A percentile compares a stretch with the other conserved stretches of the same genome.
Evolutionary conservation across 345 rosid genomes (phyloP).

Genomic region (Eucalyptus grandis): DNA sequence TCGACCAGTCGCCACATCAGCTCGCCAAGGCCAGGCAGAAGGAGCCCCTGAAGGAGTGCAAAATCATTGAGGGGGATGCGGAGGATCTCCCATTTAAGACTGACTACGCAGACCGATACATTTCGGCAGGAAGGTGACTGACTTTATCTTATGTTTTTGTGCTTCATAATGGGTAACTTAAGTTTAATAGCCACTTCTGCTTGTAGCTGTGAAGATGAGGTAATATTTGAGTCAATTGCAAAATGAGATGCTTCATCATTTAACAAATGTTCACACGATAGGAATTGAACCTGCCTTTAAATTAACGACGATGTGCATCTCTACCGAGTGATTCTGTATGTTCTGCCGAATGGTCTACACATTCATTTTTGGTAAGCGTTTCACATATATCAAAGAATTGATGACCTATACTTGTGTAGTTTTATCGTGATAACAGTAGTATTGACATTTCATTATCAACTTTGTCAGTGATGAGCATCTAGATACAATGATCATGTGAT

Average conservation of each 20-base stretch:
- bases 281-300: not conserved
- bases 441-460: not conserved
- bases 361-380: not conserved
- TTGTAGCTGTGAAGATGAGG: not conserved
- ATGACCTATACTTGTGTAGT: not conserved
- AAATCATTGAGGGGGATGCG: constrained; percentile 88
- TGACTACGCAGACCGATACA: constrained; percentile 92
- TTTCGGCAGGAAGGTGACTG: constrained; percentile 88
- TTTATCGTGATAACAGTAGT: not conserved
- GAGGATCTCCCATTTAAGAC: constrained; percentile 87
- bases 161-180: not conserved
- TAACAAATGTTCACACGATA: not conserved
- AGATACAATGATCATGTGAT: not conserved
- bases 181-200: not conserved
- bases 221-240: not conserved
- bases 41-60: constrained; percentile 94
- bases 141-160: not conserved
- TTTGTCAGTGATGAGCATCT: not conserved
- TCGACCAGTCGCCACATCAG: constrained; percentile 99
- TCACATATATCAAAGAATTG: not conserved
- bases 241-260: not conserved
- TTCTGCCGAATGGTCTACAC: not conserved
- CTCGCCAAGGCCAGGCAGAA: constrained; percentile 92
- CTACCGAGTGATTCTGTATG: not conserved
- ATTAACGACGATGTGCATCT: not conserved